Conservation (phyloP, 257 asterid genomes). For the Fraxinus cuspidata region DNA sequence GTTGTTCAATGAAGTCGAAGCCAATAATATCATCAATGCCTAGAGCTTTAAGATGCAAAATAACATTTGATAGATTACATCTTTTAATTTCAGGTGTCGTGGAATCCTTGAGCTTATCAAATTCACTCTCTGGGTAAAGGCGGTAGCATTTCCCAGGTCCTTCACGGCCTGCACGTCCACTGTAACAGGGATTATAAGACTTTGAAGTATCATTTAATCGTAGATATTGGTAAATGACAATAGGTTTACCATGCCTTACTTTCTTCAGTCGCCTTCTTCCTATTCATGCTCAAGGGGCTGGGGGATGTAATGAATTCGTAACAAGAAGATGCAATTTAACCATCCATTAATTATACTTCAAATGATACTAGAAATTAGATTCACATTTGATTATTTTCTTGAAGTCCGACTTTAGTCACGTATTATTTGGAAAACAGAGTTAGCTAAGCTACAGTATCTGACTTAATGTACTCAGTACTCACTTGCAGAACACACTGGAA, state of each 20-base stretch:
- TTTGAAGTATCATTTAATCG: slow-evolving; percentile 11
- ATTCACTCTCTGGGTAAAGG: slow-evolving; percentile 91
- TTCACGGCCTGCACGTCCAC: slow-evolving; percentile 99
- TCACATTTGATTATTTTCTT: neutral
- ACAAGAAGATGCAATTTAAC: neutral
- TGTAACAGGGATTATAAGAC: slow-evolving; percentile 37
- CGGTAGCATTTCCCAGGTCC: slow-evolving; percentile 98
- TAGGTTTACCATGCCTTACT: slow-evolving; percentile 3
- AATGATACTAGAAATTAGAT: neutral
- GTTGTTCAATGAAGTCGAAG: slow-evolving; percentile 90
- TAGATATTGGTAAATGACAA: slow-evolving; percentile 4
- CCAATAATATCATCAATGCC: slow-evolving; percentile 83
- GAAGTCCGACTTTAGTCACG: neutral
- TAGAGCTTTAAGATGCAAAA: slow-evolving; percentile 94
- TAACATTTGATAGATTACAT: slow-evolving; percentile 86
- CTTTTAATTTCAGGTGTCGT: slow-evolving; percentile 89
- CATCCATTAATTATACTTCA: slow-evolving; percentile 2
- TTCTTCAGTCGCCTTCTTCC: slow-evolving; percentile 1
- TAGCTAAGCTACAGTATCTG: neutral
- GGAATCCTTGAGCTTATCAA: slow-evolving; percentile 77
- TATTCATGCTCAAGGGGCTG: neutral
- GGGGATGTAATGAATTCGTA: neutral
- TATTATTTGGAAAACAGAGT: neutral
- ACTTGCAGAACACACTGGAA: neutral
- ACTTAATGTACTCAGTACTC: slow-evolving; percentile 7